Conservation (phyloP, 805 yeast genomes). For the Sugiyamaella marilandica region DNA sequence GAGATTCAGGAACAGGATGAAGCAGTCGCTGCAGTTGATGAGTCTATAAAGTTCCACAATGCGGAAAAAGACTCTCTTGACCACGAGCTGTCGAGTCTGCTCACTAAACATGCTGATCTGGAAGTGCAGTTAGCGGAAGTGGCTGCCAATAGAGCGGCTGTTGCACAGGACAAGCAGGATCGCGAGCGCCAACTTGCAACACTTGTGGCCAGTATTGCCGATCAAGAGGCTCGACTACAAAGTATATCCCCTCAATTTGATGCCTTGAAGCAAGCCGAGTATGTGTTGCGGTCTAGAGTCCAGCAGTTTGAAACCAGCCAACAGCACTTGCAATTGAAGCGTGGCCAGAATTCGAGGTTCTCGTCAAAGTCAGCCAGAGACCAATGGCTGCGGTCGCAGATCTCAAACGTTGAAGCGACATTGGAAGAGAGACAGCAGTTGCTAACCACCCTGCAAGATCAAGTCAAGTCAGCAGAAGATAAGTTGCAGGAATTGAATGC, state of each 20-base stretch:
- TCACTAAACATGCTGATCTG: conserved; percentile 31
- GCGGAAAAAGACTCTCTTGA: conserved; percentile 56
- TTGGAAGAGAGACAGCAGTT: neutral
- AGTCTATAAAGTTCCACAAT: conserved; percentile 46
- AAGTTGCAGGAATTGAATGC: neutral
- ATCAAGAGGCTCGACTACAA: conserved; percentile 11
- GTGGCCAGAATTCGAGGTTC: conserved; percentile 63
- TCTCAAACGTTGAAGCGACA: conserved; percentile 33
- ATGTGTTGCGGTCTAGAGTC: conserved; percentile 37
- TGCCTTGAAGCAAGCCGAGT: conserved; percentile 39
- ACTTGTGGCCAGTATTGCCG: conserved; percentile 8
- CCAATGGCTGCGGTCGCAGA: conserved; percentile 56
- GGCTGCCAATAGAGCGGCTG: conserved; percentile 24
- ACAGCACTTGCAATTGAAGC: conserved; percentile 62
- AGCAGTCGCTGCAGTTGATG: conserved; percentile 41
- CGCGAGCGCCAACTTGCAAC: conserved; percentile 38
- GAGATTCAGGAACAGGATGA: conserved; percentile 10
- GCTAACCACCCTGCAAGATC: neutral
- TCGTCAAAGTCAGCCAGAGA: conserved; percentile 54
- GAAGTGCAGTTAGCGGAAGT: conserved; percentile 33
- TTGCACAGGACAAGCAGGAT: conserved; percentile 20
- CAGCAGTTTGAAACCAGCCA: conserved; percentile 47
- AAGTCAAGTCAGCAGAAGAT: neutral
- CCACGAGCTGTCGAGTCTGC: conserved; percentile 31
- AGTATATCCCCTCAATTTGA: conserved; percentile 12